Conservation (phyloP, 2,329 filamentous ascomycete genomes). For the Phyllosticta citrichinensis region DNA sequence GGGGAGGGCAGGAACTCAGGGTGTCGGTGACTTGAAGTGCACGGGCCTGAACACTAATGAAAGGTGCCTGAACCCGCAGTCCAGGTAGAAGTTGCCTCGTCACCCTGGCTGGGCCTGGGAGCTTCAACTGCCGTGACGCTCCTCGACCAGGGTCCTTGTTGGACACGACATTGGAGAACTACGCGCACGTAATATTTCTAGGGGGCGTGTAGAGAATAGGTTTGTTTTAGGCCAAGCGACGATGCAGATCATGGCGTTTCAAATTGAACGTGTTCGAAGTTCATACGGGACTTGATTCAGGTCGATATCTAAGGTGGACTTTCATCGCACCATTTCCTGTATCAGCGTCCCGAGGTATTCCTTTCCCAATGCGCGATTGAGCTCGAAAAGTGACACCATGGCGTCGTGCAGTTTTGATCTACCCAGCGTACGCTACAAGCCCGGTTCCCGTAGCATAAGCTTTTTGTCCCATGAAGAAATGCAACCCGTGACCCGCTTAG, state of each 20-base stretch:
- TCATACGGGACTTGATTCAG: constrained; percentile 3
- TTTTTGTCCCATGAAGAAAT: constrained; percentile 12
- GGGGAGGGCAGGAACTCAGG: too few species aligned
- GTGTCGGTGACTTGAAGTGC: too few species aligned
- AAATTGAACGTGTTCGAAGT: neutral
- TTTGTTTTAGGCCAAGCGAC: neutral
- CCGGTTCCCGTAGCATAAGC: constrained; percentile 9
- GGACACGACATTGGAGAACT: too few species aligned
- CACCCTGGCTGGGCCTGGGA: too few species aligned
- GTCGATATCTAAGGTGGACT: constrained; percentile 9
- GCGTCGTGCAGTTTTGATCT: constrained; percentile 12
- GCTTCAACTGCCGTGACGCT: too few species aligned
- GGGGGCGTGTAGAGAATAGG: too few species aligned
- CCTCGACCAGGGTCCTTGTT: too few species aligned
- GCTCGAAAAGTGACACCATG: constrained; percentile 8
- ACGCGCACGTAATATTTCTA: too few species aligned
- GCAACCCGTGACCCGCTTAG: constrained; percentile 45
- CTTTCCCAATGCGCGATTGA: constrained; percentile 5
- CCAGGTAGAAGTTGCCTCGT: too few species aligned
- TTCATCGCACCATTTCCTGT: constrained; percentile 6
- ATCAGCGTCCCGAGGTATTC: constrained; percentile 6
- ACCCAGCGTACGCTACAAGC: constrained; percentile 12
- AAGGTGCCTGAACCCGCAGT: too few species aligned
- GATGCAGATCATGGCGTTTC: neutral
- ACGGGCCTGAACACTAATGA: too few species aligned